These are phyloP conservation scores for Cyathus striatus DNA, from an alignment of 768 basidiomycete genomes.

Conservation along the genomic window DNA sequence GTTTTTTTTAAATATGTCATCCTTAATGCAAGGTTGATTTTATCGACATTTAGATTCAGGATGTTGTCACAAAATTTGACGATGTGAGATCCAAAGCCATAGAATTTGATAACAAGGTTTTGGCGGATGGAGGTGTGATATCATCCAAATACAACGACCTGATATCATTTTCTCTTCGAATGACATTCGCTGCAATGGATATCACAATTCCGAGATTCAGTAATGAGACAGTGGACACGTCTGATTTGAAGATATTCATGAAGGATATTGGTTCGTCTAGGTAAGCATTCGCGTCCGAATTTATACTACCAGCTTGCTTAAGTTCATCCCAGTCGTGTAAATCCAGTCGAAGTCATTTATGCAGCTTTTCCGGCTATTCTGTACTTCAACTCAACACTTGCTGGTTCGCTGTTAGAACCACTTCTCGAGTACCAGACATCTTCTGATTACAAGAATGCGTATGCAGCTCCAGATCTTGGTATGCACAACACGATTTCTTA, in stretches of 20 bases:
- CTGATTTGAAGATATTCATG: constrained; percentile 42
- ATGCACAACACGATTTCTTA: not conserved
- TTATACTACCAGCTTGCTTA: not conserved
- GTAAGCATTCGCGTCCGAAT: constrained; percentile 18
- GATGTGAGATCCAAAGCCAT: constrained; percentile 28
- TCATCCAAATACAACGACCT: constrained; percentile 35
- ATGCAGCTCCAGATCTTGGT: constrained; percentile 26
- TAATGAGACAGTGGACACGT: constrained; percentile 23
- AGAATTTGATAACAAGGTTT: constrained; percentile 32
- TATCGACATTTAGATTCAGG: no score
- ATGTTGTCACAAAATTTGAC: constrained; percentile 34
- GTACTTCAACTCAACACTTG: constrained; percentile 34
- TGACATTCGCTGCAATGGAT: constrained; percentile 41
- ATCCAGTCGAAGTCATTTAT: constrained; percentile 42
- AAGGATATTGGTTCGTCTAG: constrained; percentile 40
- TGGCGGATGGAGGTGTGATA: constrained; percentile 26
- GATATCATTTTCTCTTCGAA: constrained; percentile 35
- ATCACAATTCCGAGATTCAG: constrained; percentile 33
- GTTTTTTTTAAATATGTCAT: no score
- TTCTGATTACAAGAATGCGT: constrained; percentile 13
- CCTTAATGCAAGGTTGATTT: no score
- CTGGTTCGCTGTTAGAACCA: constrained; percentile 38
- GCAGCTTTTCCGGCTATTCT: constrained; percentile 38
- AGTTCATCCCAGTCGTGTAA: constrained; percentile 28
- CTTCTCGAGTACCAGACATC: constrained; percentile 43